Evolutionary conservation across 208 protist genomes (phyloP), one percentile per base, ranked within the genome.

Genomic region (Borovskyia barvae): DNA sequence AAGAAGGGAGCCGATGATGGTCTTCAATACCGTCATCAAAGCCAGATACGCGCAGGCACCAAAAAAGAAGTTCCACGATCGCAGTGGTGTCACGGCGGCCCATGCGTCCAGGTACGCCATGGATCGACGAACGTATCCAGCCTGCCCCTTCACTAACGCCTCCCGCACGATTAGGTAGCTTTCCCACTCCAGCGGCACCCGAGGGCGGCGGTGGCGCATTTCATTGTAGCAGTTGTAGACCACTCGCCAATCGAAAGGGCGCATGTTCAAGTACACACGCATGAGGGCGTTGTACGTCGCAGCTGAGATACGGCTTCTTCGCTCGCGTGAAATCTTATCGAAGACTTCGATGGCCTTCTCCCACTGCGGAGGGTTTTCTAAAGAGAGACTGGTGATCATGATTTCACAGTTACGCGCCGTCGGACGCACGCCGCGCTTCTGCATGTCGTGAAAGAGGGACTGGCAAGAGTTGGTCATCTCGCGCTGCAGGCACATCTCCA

Each of bases 211-310:
- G 39, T 62, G 45, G 59, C 90, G 81, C 72, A 95, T 72, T 49
- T 93, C 85, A 28, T 80, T 66, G 62, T 95, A 95, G 62, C 84
- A 92, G 67, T 93, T 93, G 66, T 95, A 93, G 8, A 95, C 86
- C 17, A 92, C 77, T 15, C 90, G 80, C 86, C 90, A 95, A 66
- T 95, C 90, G 55, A 91, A 95, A 0, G 90, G 90, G 24, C 61
- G 62, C 76, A 93, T 93, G 72, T 95, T 93, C 55, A 91, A 57
- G 59, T 95, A 93, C 45, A 93, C 90, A 5, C 62, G 64, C 80
- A 95, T 88, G 1, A 95, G 76, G 2, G 85, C 80, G 52, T 93
- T 90, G 82, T 95, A 95, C 11, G 79, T 92, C 48, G 76, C 39
- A n/a, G 82, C 72, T 7, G 71, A 82, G 15, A 89, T 25, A 20